phyloP scores from a whole-genome alignment of 768 basidiomycete genomes.

The Austroboletus eburneus region DNA sequence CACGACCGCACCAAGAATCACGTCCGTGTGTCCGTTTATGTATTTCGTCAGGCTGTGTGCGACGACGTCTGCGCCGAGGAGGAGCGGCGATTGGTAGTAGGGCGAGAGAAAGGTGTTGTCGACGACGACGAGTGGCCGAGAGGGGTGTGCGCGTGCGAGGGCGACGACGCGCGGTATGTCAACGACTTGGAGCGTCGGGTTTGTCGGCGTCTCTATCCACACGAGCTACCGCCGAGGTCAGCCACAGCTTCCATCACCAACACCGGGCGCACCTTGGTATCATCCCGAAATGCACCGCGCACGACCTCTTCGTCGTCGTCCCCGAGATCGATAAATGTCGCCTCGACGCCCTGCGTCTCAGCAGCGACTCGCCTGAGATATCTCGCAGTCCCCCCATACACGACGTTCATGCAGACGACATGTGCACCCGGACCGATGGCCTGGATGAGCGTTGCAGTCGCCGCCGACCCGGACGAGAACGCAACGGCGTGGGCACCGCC shows the following conservation, averaged over 20 bases:
- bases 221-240: too few species aligned
- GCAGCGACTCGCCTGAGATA: conserved; percentile 68
- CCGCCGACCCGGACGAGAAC: conserved; percentile 81
- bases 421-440: conserved; percentile 72
- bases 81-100: conserved; percentile 84
- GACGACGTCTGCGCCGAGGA: conserved; percentile 81
- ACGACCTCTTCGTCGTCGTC: conserved; percentile 60
- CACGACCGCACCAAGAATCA: conserved; percentile 83
- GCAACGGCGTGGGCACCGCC: conserved; percentile 72
- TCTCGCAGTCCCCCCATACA: conserved; percentile 91
- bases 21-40: conserved; percentile 91
- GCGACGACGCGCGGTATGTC: conserved; percentile 70
- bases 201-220: conserved; percentile 95
- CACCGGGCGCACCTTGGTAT: conserved; percentile 80
- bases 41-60: conserved; percentile 87
- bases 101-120: conserved; percentile 96
- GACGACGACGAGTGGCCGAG: conserved; percentile 75
- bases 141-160: conserved; percentile 59
- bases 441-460: conserved; percentile 80
- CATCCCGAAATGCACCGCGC: conserved; percentile 57
- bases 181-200: conserved; percentile 86
- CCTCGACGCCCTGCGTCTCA: conserved; percentile 61
- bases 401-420: conserved; percentile 84
- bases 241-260: too few species aligned
- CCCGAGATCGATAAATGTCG: conserved; percentile 82